Conservation (phyloP, 2,329 filamentous ascomycete species). For the Claviceps maximensis region DNA sequence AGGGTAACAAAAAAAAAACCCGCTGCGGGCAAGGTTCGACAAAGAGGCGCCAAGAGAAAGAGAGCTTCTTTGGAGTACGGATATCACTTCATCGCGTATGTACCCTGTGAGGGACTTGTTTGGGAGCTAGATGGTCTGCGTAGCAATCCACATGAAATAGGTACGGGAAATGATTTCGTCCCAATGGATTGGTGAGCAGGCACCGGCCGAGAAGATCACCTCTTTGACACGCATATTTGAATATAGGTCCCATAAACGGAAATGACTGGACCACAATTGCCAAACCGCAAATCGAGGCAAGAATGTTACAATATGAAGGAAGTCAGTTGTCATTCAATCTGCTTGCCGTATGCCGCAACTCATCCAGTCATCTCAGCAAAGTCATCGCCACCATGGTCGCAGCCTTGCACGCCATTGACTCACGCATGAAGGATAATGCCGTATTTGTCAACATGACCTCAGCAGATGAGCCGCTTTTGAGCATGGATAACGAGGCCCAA, state of each 20-base stretch:
- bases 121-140: slow-evolving; percentile 88
- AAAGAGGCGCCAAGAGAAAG: slow-evolving; percentile 18
- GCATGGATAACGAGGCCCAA: slow-evolving; percentile 10
- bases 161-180: slow-evolving; percentile 8
- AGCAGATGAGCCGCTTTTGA: slow-evolving; percentile 11
- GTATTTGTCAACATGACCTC: slow-evolving; percentile 13
- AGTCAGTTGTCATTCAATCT: slow-evolving; percentile 63
- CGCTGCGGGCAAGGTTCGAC: slow-evolving; percentile 21
- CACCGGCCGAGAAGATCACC: not conserved
- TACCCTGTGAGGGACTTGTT: slow-evolving; percentile 58
- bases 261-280: slow-evolving; percentile 55
- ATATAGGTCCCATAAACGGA: slow-evolving; percentile 10
- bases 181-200: not conserved
- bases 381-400: slow-evolving; percentile 31
- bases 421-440: slow-evolving; percentile 13
- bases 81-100: slow-evolving; percentile 83
- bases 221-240: not conserved
- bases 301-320: slow-evolving; percentile 55
- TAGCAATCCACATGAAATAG: slow-evolving; percentile 41
- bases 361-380: slow-evolving; percentile 36
- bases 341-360: slow-evolving; percentile 58
- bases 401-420: slow-evolving; percentile 24
- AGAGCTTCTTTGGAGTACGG: slow-evolving; percentile 44
- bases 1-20: slow-evolving; percentile 21
- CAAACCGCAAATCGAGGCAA: slow-evolving; percentile 47